phyloP scores from a whole-genome alignment of 1,284 basidiomycete species.

The Malassezia obtusa region DNA sequence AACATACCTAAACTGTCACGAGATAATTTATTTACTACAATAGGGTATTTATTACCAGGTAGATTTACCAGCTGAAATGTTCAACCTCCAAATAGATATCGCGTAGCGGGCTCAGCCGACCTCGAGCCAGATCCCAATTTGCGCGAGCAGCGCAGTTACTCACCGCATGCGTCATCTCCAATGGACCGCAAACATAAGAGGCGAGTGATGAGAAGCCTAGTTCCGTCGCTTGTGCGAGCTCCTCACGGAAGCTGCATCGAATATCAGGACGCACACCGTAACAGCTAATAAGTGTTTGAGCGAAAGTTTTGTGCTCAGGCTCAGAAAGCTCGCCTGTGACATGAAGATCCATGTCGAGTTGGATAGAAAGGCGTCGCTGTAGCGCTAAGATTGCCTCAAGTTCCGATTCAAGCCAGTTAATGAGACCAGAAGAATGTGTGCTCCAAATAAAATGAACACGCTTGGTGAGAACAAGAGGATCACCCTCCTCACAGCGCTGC shows the following conservation, averaged over 20 bases:
- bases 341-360: not conserved
- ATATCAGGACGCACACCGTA: not conserved
- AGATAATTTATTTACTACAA: not conserved
- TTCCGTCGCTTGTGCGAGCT: not conserved
- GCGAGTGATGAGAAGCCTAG: not conserved
- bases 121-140: not conserved
- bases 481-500: not conserved
- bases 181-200: not conserved
- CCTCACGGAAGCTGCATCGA: not conserved
- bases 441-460: constrained; percentile 6
- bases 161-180: not conserved
- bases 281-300: not conserved
- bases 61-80: not conserved
- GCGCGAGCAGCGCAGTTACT: not conserved
- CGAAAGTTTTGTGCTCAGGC: not conserved
- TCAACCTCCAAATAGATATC: not conserved
- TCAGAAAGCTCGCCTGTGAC: not conserved
- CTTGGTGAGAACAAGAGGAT: not conserved
- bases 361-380: not conserved
- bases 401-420: constrained; percentile 3
- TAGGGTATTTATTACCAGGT: not conserved
- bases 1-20: not conserved
- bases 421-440: not conserved
- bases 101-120: not conserved
- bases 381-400: not conserved